phyloP scores from a whole-genome alignment of 257 asterid species.

The Jacaranda copaia region DNA sequence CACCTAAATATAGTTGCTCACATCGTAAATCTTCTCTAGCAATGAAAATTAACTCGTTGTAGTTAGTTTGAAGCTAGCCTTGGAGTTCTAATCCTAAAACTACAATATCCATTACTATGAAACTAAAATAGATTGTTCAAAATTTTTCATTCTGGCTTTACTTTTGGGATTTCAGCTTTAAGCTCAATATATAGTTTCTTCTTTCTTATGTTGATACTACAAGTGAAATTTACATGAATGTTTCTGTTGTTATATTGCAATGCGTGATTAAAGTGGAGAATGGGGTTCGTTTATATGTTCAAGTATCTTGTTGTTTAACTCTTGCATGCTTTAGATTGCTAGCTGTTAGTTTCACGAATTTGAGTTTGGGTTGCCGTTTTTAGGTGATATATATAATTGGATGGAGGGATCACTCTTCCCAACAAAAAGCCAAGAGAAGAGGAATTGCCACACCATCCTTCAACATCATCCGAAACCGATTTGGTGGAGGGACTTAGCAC shows the following conservation, averaged over 20 bases:
- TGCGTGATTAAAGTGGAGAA: too few species aligned
- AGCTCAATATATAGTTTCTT: not conserved
- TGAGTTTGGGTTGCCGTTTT: constrained; percentile 1
- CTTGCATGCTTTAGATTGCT: too few species aligned
- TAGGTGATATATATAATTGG: constrained; percentile 97
- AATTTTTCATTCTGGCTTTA: not conserved
- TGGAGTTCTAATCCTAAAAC: not conserved
- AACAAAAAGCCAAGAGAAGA: constrained; percentile 75
- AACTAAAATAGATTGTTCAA: not conserved
- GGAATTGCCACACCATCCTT: constrained; percentile 91
- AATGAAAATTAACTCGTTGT: not conserved
- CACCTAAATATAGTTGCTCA: not conserved
- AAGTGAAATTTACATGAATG: too few species aligned
- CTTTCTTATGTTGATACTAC: not conserved
- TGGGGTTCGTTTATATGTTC: too few species aligned
- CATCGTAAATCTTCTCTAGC: not conserved
- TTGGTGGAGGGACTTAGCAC: constrained; percentile 50
- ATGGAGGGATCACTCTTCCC: constrained; percentile 92
- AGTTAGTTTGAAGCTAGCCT: not conserved
- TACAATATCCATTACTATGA: not conserved
- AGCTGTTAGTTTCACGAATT: not conserved
- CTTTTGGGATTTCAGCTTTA: not conserved
- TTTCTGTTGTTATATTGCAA: too few species aligned
- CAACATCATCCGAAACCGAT: constrained; percentile 77
- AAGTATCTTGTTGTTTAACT: not conserved